Conservation (phyloP, 179 eudicot species). For the Heliamphora pulchella region DNA sequence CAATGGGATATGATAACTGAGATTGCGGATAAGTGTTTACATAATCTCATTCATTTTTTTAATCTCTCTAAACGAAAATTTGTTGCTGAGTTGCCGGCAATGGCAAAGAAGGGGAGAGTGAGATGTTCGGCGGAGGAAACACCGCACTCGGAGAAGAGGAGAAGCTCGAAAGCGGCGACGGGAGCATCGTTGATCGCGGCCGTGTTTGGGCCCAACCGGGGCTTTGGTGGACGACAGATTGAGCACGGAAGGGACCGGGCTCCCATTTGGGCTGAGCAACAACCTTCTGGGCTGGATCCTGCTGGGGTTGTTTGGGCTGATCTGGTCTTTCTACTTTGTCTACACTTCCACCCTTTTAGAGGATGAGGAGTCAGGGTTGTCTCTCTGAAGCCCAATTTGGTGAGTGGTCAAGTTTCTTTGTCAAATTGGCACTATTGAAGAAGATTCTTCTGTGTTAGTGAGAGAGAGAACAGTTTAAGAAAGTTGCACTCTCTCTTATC, state of each 20-base stretch:
- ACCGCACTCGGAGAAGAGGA: slow-evolving; percentile 25
- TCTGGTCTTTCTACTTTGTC: slow-evolving; percentile 67
- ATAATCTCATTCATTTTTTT: background rate
- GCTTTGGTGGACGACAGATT: slow-evolving; percentile 94
- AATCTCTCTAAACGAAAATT: background rate
- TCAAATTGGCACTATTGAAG: background rate
- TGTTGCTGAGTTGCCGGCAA: slow-evolving; percentile 61
- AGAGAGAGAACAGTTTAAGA: too few relatives aligned
- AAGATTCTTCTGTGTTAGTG: background rate
- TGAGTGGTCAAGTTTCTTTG: background rate
- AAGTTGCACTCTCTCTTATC: background rate
- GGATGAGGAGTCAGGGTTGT: slow-evolving; percentile 93
- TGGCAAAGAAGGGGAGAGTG: slow-evolving; percentile 52
- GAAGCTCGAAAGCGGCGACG: slow-evolving; percentile 30
- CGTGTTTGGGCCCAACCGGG: slow-evolving; percentile 71
- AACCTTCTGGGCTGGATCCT: slow-evolving; percentile 87
- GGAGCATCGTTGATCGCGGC: slow-evolving; percentile 54
- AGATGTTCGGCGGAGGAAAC: slow-evolving; percentile 57
- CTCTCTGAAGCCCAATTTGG: slow-evolving; percentile 37
- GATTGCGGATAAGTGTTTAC: too few relatives aligned
- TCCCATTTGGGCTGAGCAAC: slow-evolving; percentile 91
- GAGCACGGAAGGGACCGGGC: slow-evolving; percentile 97
- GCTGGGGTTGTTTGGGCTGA: slow-evolving; percentile 63
- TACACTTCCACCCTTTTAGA: slow-evolving; percentile 72
- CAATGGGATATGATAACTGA: too few relatives aligned